These are phyloP conservation scores for Symbiotaphrina buchneri DNA, from an alignment of 495 filamentous ascomycete genomes.

Conservation along the genomic window DNA sequence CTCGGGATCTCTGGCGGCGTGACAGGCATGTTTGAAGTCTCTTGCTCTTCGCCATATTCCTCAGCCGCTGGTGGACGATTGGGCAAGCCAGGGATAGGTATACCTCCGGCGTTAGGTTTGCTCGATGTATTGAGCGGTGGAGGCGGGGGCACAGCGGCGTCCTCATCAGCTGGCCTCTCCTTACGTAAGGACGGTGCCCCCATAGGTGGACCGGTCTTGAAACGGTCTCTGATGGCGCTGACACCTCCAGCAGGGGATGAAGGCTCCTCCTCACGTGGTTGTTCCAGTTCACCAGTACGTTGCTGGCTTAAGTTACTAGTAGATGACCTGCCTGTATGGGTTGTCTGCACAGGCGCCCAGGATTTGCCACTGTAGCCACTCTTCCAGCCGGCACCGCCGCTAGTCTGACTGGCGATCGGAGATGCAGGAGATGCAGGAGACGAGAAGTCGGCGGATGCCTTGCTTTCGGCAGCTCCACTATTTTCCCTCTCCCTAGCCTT, in stretches of 20 bases:
- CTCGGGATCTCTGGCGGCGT: conserved; percentile 32
- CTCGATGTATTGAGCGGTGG: conserved; percentile 36
- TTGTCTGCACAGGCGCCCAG: conserved; percentile 66
- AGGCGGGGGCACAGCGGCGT: conserved; percentile 27
- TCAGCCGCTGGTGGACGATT: conserved; percentile 22
- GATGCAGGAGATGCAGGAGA: conserved; percentile 16
- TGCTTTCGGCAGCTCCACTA: conserved; percentile 17
- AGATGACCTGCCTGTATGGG: conserved; percentile 36
- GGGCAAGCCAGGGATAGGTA: conserved; percentile 57
- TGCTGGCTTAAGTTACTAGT: conserved; percentile 32
- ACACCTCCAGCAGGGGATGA: conserved; percentile 34
- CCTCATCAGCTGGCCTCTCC: conserved; percentile 18
- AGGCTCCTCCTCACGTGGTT: conserved; percentile 21
- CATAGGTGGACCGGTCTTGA: conserved; percentile 46
- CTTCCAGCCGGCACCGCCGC: conserved; percentile 59
- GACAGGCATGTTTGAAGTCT: conserved; percentile 22
- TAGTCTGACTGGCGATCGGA: conserved; percentile 38
- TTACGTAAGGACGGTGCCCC: conserved; percentile 23
- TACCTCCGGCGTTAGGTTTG: conserved; percentile 35
- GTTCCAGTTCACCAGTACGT: conserved; percentile 29
- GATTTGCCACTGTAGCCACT: conserved; percentile 73
- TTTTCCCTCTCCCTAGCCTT: conserved; percentile 58
- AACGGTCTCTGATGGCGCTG: conserved; percentile 50
- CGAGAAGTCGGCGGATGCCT: too few relatives aligned
- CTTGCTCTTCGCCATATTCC: conserved; percentile 15